Conservation (phyloP, 192 early-diverging fungal species). For the Geranomyces variabilis region DNA sequence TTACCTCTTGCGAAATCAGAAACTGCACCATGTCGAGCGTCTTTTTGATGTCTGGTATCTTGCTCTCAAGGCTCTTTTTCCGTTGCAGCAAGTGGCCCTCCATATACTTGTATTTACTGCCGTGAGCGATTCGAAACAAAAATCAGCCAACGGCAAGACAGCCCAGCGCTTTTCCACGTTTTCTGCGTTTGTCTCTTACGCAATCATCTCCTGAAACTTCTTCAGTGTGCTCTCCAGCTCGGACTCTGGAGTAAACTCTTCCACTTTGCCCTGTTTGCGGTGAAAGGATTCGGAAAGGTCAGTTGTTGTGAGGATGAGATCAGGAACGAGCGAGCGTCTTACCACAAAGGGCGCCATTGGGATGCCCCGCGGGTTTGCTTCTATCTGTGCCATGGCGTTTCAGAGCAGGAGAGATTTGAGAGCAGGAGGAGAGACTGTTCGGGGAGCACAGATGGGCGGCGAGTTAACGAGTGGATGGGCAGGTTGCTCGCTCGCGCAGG, state of each 20-base stretch:
- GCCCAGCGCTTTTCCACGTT: background rate
- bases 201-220: slow-evolving; percentile 91
- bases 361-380: slow-evolving; percentile 92
- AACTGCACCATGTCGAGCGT: slow-evolving; percentile 86
- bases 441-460: no score
- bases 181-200: slow-evolving; percentile 45
- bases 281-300: background rate
- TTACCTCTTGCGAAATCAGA: slow-evolving; percentile 54
- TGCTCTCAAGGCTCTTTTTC: slow-evolving; percentile 79
- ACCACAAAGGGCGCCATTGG: slow-evolving; percentile 95
- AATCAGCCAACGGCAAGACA: background rate
- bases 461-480: no score
- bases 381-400: slow-evolving; percentile 39
- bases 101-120: slow-evolving; percentile 98
- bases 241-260: slow-evolving; percentile 76
- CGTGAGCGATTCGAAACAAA: background rate
- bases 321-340: slow-evolving; percentile 28
- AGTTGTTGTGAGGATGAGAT: slow-evolving; percentile 1
- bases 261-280: slow-evolving; percentile 75
- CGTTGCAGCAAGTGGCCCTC: slow-evolving; percentile 87
- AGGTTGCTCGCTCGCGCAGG: no score
- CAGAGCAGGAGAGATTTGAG: no score
- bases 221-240: slow-evolving; percentile 82
- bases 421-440: no score
- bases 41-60: slow-evolving; percentile 97